phyloP scores from a whole-genome alignment of 202 grass and related monocot genomes.

The Alloteropsis angusta region DNA sequence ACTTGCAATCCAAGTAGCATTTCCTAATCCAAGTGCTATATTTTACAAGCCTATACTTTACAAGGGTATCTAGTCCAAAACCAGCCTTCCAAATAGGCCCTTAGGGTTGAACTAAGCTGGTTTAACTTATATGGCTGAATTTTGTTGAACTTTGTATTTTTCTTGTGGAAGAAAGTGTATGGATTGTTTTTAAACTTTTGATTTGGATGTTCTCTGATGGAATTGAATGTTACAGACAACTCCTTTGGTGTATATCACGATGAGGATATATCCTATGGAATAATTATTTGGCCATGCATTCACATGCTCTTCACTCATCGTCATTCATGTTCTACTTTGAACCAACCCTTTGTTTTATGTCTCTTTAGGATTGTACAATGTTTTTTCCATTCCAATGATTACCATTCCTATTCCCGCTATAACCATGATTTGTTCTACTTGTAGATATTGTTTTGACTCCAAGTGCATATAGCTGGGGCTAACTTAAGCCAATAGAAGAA shows the following conservation, averaged over 20 bases:
- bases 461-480: background rate
- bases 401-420: background rate
- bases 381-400: background rate
- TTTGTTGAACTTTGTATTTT: background rate
- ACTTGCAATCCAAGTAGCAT: no score
- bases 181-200: background rate
- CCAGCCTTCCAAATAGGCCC: no score
- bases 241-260: background rate
- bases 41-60: no score
- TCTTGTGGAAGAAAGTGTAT: background rate
- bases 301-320: background rate
- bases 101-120: no score
- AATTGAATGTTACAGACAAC: background rate
- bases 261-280: background rate
- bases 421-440: background rate
- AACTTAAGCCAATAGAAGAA: background rate
- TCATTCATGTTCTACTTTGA: background rate
- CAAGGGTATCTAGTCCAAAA: no score
- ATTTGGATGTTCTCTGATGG: background rate
- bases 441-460: background rate
- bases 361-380: background rate
- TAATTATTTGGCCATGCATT: background rate
- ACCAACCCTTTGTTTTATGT: background rate
- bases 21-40: no score
- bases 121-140: background rate